These are phyloP conservation scores for Fusarium duplospermum DNA, from an alignment of 2,329 filamentous ascomycete species.

Conservation along the genomic window DNA sequence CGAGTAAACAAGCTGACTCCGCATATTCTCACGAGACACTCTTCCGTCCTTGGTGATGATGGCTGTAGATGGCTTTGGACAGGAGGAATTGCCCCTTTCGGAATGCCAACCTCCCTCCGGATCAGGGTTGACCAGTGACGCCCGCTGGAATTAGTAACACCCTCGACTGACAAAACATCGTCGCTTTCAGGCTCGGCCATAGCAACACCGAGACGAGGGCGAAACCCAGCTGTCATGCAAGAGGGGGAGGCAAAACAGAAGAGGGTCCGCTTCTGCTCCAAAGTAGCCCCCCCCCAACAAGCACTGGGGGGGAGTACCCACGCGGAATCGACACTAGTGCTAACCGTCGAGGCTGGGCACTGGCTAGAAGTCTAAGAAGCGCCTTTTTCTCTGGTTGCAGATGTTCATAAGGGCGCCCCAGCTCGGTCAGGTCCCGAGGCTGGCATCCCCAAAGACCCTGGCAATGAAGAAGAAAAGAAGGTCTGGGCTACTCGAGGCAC, in stretches of 20 bases:
- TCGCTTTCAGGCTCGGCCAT: conserved; percentile 23
- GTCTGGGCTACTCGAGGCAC: conserved; percentile 31
- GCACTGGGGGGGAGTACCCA: conserved; percentile 16
- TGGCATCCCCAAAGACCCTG: conserved; percentile 27
- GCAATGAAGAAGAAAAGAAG: conserved; percentile 12
- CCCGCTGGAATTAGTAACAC: not conserved
- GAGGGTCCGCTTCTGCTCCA: conserved; percentile 5
- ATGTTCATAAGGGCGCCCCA: conserved; percentile 35
- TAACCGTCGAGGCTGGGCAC: conserved; percentile 36
- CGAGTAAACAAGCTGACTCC: not conserved
- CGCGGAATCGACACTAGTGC: conserved; percentile 36
- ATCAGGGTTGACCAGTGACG: conserved; percentile 11
- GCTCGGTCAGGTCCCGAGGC: conserved; percentile 45
- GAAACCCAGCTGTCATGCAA: conserved; percentile 29
- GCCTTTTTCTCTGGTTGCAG: conserved; percentile 34
- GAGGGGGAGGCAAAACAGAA: conserved; percentile 25
- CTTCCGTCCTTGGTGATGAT: not conserved
- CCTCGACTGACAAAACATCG: not conserved
- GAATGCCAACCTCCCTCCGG: not conserved
- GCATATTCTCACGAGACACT: not conserved
- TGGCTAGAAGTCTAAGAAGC: conserved; percentile 27
- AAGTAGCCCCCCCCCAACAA: conserved; percentile 22
- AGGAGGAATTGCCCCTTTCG: conserved; percentile 4
- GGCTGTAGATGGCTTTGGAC: not conserved
- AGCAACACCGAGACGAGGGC: conserved; percentile 36